Percentiles rank a stretch among this genome's conserved stretches.
phyloP scores from a whole-genome alignment of 331 rosid genomes.

The Pyracantha coccinea region DNA sequence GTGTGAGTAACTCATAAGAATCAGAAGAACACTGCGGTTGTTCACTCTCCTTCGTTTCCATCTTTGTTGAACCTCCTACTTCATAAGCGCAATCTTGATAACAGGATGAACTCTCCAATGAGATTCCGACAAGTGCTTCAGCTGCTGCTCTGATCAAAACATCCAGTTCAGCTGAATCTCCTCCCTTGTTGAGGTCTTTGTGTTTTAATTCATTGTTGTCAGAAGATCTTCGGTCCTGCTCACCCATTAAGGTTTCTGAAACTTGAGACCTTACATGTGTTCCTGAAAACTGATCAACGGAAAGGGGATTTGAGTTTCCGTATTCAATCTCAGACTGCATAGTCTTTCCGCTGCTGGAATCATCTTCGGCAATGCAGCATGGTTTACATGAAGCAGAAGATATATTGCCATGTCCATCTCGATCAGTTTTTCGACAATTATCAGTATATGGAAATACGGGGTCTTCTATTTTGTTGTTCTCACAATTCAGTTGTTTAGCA shows the following conservation, averaged over 20 bases:
- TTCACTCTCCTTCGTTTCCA: constrained; percentile 17
- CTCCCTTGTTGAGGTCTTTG: constrained; percentile 7
- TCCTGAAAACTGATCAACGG: constrained; percentile 13
- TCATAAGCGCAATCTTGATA: constrained; percentile 13
- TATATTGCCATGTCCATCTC: constrained; percentile 11
- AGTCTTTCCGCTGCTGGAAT: constrained; percentile 18
- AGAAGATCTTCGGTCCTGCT: constrained; percentile 24
- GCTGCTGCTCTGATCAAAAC: constrained; percentile 32
- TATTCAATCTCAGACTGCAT: constrained; percentile 6
- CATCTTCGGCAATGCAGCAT: constrained; percentile 7
- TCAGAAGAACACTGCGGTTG: constrained; percentile 27
- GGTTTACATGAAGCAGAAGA: constrained; percentile 15
- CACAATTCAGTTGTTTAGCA: constrained; percentile 1
- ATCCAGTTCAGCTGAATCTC: constrained; percentile 27
- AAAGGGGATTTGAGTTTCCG: constrained; percentile 3
- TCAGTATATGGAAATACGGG: constrained; percentile 8
- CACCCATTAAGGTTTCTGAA: constrained; percentile 14
- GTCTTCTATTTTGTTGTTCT: constrained; percentile 10
- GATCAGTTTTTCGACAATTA: not conserved
- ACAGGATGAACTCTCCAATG: constrained; percentile 23
- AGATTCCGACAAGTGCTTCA: constrained; percentile 31
- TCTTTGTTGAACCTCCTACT: constrained; percentile 11
- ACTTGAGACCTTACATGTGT: constrained; percentile 9
- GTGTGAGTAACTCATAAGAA: constrained; percentile 41
- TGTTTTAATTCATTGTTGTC: constrained; percentile 21